These are phyloP conservation scores for Arbutus unedo DNA, from an alignment of 148 eudicot species.

Conservation along the genomic window DNA sequence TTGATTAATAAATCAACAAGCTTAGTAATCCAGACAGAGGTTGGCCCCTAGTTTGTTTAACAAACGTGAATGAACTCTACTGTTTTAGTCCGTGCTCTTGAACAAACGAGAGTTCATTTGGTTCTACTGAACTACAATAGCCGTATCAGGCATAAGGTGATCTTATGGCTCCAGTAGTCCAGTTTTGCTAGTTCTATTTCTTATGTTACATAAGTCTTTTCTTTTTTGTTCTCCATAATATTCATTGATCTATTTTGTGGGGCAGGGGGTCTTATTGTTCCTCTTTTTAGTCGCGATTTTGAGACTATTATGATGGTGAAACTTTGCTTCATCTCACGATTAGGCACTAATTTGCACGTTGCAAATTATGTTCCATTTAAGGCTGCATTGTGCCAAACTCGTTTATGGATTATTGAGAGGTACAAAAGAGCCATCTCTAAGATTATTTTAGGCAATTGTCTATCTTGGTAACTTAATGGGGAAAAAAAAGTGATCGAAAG, in stretches of 20 bases:
- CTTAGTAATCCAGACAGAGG: neutral
- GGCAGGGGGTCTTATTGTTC: neutral
- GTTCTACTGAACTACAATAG: neutral
- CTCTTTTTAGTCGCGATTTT: too few species aligned
- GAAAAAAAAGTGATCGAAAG: too few species aligned
- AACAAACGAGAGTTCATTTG: neutral
- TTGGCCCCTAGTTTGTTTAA: neutral
- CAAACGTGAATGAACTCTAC: neutral
- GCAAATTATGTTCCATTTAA: too few species aligned
- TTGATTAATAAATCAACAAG: neutral
- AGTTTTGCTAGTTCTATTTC: neutral
- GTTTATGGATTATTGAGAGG: too few species aligned
- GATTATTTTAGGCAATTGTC: too few species aligned
- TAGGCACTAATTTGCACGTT: too few species aligned
- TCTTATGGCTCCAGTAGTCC: neutral
- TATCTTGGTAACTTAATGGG: too few species aligned
- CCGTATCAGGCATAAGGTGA: neutral
- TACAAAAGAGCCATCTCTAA: too few species aligned
- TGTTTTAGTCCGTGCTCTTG: neutral
- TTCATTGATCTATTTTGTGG: neutral
- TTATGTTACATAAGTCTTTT: neutral
- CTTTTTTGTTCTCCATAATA: neutral
- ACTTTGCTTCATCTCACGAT: neutral
- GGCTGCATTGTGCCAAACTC: too few species aligned
- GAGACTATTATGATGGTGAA: neutral